phyloP scores from a whole-genome alignment of 2,329 filamentous ascomycete genomes.

The Trichothecium roseum region DNA sequence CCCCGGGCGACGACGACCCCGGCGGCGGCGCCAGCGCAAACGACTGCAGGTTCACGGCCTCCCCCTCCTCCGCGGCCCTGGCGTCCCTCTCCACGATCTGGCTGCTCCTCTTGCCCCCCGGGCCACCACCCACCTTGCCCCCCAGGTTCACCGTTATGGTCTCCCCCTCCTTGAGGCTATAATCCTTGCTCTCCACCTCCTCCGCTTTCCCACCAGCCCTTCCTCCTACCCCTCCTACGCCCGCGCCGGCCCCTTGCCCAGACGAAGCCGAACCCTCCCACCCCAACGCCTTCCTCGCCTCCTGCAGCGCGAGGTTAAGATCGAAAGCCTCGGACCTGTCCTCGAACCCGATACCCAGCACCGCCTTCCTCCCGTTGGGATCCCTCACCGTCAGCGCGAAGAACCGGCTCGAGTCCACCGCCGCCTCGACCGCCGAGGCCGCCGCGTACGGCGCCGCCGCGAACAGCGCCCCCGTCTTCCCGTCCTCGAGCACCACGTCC shows the following conservation, averaged over 20 bases:
- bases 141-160: constrained; percentile 76
- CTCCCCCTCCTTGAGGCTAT: constrained; percentile 80
- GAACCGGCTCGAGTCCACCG: constrained; percentile 71
- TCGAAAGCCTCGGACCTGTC: constrained; percentile 80
- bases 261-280: constrained; percentile 34
- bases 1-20: constrained; percentile 19
- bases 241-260: no score
- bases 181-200: constrained; percentile 45
- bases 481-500: constrained; percentile 72
- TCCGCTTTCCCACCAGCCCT: constrained; percentile 7
- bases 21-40: constrained; percentile 72
- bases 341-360: constrained; percentile 78
- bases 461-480: constrained; percentile 63
- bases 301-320: constrained; percentile 70
- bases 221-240: no score
- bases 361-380: constrained; percentile 63
- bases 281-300: constrained; percentile 60
- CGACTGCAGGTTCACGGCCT: constrained; percentile 26
- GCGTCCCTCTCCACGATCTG: constrained; percentile 10
- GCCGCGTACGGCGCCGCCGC: constrained; percentile 71
- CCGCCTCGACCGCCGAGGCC: constrained; percentile 59
- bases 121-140: constrained; percentile 41
- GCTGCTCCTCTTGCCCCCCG: constrained; percentile 37
- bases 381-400: constrained; percentile 76
- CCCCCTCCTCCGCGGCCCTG: constrained; percentile 3